Percentiles rank a stretch among this genome's conserved stretches.
phyloP scores from a whole-genome alignment of 768 basidiomycete genomes.

The Mycena vulgaris region DNA sequence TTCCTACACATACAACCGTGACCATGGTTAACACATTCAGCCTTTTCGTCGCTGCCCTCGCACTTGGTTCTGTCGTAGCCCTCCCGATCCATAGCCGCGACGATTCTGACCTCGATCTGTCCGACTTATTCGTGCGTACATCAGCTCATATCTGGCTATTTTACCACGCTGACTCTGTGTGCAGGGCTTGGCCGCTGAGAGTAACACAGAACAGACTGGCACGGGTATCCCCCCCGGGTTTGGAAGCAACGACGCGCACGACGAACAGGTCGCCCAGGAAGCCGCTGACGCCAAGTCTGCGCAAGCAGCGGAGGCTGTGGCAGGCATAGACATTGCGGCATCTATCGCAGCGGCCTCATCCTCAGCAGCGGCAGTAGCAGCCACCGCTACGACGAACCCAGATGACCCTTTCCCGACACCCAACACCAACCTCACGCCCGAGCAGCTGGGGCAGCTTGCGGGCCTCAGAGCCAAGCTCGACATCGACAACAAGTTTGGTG shows the following conservation, averaged over 20 bases:
- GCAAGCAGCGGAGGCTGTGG: background rate
- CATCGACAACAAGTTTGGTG: constrained; percentile 6
- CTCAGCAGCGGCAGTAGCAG: background rate
- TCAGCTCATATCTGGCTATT: background rate
- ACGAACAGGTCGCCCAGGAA: background rate
- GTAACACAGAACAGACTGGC: background rate
- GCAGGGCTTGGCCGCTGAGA: background rate
- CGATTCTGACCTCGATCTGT: too few species aligned
- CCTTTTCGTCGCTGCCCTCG: background rate
- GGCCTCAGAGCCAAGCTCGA: background rate
- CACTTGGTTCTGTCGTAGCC: too few species aligned
- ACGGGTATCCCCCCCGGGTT: background rate
- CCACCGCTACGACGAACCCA: background rate
- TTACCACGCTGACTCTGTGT: background rate
- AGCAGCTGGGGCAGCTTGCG: background rate
- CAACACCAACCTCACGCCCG: background rate
- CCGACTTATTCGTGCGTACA: background rate
- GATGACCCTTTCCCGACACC: background rate
- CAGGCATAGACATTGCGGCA: background rate
- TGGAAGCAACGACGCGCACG: background rate
- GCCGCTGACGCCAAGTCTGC: background rate
- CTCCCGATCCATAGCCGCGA: too few species aligned
- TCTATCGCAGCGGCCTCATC: constrained; percentile 1
- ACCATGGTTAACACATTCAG: background rate
- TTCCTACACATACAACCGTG: background rate